A percentile compares a stretch with the other conserved stretches of the same genome.
phyloP scores from a whole-genome alignment of 768 basidiomycete genomes.

The Glaciozyma martinii region DNA sequence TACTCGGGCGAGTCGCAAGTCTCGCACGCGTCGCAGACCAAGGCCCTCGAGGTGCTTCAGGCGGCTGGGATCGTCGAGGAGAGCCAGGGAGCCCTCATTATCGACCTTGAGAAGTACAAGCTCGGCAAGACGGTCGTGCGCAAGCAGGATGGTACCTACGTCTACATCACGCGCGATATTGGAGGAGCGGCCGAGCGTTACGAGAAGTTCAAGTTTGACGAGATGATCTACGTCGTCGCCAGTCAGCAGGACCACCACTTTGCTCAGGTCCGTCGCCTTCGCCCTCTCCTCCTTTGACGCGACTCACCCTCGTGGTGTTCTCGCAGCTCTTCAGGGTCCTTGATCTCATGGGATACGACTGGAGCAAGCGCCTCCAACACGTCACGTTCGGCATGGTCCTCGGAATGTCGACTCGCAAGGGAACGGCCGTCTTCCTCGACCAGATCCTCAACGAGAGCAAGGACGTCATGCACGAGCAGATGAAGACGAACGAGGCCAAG shows the following conservation, averaged over 20 bases:
- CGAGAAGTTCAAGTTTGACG: constrained; percentile 80
- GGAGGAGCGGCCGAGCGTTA: constrained; percentile 86
- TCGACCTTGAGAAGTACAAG: constrained; percentile 83
- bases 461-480: constrained; percentile 89
- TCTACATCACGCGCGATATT: constrained; percentile 58
- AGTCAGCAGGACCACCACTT: constrained; percentile 41
- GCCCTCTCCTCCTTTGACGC: background rate
- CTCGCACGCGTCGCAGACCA: constrained; percentile 47
- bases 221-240: constrained; percentile 59
- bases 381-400: constrained; percentile 85
- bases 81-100: constrained; percentile 68
- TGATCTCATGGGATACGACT: constrained; percentile 77
- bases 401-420: constrained; percentile 67
- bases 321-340: constrained; percentile 87
- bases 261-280: constrained; percentile 35
- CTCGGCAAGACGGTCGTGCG: constrained; percentile 80
- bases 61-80: constrained; percentile 61
- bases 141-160: constrained; percentile 52
- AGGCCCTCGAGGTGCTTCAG: constrained; percentile 58
- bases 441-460: constrained; percentile 72
- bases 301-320: background rate
- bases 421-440: constrained; percentile 84
- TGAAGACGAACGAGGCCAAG: constrained; percentile 89
- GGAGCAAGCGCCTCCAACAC: constrained; percentile 74
- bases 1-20: constrained; percentile 70